phyloP scores from a whole-genome alignment of 2,329 filamentous ascomycete genomes.

The Dactylonectria macrodidyma region DNA sequence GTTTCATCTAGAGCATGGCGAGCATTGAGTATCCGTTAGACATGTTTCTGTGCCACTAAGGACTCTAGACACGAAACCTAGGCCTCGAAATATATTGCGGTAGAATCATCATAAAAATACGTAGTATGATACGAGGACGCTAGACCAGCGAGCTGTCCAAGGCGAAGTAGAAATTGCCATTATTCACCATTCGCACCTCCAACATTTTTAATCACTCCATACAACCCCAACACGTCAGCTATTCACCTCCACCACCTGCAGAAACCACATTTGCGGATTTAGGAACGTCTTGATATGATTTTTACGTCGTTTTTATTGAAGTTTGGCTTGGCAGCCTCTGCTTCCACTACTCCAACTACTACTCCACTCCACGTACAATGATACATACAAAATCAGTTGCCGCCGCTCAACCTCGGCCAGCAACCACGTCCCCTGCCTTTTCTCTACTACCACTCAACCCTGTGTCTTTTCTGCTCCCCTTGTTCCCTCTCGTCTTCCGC shows the following conservation, averaged over 20 bases:
- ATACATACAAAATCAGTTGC: constrained; percentile 36
- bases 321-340: constrained; percentile 39
- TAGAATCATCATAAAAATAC: too few relatives aligned
- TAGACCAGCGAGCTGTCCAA: too few relatives aligned
- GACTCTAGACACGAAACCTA: too few relatives aligned
- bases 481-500: constrained; percentile 24
- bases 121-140: too few relatives aligned
- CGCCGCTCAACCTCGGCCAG: constrained; percentile 43
- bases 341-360: constrained; percentile 29
- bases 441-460: constrained; percentile 31
- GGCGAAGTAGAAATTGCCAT: too few relatives aligned
- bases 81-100: too few relatives aligned
- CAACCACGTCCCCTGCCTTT: constrained; percentile 33
- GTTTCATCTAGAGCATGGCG: too few relatives aligned
- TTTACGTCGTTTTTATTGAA: constrained; percentile 42
- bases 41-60: too few relatives aligned
- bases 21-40: too few relatives aligned
- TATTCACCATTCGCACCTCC: too few relatives aligned
- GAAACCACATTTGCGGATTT: not conserved
- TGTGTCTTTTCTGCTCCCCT: constrained; percentile 31
- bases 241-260: not conserved
- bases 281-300: constrained; percentile 23
- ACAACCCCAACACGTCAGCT: not conserved
- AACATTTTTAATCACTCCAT: too few relatives aligned
- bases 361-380: constrained; percentile 29